These are phyloP conservation scores for Solanum appendiculatum DNA, from an alignment of 257 asterid genomes.

Conservation along the genomic window DNA sequence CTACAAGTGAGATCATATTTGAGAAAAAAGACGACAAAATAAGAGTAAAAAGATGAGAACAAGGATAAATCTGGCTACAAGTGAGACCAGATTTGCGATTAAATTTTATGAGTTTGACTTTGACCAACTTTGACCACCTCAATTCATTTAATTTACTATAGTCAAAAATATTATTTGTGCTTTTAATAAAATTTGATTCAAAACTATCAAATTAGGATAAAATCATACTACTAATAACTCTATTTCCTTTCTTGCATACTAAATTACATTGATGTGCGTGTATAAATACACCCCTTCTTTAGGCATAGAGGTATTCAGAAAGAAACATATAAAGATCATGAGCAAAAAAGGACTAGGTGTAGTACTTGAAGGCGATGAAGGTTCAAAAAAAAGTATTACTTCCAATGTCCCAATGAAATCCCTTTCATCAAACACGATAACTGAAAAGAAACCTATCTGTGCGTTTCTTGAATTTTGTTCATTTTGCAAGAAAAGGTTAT, in stretches of 20 bases:
- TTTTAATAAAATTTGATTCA: not conserved
- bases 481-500: conserved; percentile 54
- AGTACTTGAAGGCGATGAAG: conserved; percentile 38
- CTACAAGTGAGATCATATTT: not conserved
- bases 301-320: not conserved
- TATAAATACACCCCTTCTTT: not conserved
- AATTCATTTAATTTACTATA: not conserved
- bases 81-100: not conserved
- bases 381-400: conserved; percentile 1
- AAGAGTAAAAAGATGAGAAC: not conserved
- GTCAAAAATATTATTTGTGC: not conserved
- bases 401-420: conserved; percentile 31
- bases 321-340: conserved; percentile 7
- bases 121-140: not conserved
- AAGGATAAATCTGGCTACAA: not conserved
- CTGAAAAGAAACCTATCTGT: not conserved
- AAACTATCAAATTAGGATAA: not conserved
- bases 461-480: conserved; percentile 61
- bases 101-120: not conserved
- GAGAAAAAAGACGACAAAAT: not conserved
- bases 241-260: not conserved
- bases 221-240: not conserved
- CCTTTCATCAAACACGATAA: not conserved
- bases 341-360: conserved; percentile 74
- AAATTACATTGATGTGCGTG: not conserved